These are phyloP conservation scores for Podospora didyma DNA, from an alignment of 495 filamentous ascomycete genomes.

Conservation along the genomic window DNA sequence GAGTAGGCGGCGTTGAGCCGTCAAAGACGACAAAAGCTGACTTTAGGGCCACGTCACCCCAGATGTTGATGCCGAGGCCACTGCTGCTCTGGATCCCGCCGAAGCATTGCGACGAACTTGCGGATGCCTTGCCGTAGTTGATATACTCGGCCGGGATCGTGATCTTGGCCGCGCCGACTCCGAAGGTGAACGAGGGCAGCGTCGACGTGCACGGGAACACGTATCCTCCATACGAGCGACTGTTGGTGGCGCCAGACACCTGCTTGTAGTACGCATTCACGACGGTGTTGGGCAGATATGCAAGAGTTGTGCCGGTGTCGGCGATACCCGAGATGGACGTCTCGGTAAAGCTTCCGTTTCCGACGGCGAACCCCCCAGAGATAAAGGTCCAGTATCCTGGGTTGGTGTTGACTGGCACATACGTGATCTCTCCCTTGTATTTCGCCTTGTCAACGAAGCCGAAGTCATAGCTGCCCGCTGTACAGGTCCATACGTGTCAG, in stretches of 20 bases:
- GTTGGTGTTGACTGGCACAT: slow-evolving; percentile 52
- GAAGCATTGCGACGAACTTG: slow-evolving; percentile 44
- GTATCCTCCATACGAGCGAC: slow-evolving; percentile 56
- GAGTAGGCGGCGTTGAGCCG: slow-evolving; percentile 37
- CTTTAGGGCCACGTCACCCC: slow-evolving; percentile 79
- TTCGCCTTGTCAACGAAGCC: slow-evolving; percentile 65
- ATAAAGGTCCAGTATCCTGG: slow-evolving; percentile 75
- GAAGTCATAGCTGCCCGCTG: slow-evolving; percentile 70
- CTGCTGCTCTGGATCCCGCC: slow-evolving; percentile 63
- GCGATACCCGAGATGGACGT: slow-evolving; percentile 50
- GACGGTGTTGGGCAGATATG: slow-evolving; percentile 56
- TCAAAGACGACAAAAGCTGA: slow-evolving; percentile 71
- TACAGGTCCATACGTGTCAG: neutral
- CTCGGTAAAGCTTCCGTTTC: slow-evolving; percentile 32
- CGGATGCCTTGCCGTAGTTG: slow-evolving; percentile 48
- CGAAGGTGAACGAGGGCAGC: slow-evolving; percentile 62
- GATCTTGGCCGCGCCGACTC: slow-evolving; percentile 47
- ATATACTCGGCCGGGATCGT: slow-evolving; percentile 54
- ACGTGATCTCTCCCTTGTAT: slow-evolving; percentile 63
- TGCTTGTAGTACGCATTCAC: slow-evolving; percentile 63
- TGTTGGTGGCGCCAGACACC: slow-evolving; percentile 51
- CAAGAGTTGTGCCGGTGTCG: slow-evolving; percentile 74
- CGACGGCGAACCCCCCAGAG: slow-evolving; percentile 58
- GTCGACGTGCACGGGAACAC: slow-evolving; percentile 61
- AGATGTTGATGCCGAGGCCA: slow-evolving; percentile 65